Evolutionary conservation across 768 basidiomycete species (phyloP).

Genomic region (Suillus cothurnatus): DNA sequence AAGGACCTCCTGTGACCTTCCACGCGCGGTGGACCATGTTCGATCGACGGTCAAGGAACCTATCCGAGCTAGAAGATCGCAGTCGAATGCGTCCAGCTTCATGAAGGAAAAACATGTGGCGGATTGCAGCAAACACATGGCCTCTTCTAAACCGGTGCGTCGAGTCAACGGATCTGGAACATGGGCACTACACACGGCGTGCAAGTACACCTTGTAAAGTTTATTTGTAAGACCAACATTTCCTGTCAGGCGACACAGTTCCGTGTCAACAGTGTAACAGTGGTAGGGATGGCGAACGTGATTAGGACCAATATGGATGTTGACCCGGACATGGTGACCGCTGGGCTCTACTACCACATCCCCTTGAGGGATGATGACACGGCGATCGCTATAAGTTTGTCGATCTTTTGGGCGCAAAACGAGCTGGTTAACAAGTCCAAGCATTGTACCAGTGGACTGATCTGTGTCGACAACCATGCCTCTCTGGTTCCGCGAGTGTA

Average conservation of each 20-base stretch:
- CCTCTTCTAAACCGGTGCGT: conserved; percentile 44
- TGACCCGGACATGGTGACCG: conserved; percentile 2
- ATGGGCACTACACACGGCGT: conserved; percentile 40
- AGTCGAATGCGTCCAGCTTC: conserved; percentile 27
- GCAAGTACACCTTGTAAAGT: conserved; percentile 42
- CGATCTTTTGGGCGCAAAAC: conserved; percentile 33
- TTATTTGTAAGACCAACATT: conserved; percentile 21
- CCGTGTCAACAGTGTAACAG: conserved; percentile 27
- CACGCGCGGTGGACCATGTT: conserved; percentile 36
- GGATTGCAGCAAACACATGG: conserved; percentile 37
- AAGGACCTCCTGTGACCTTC: conserved; percentile 36
- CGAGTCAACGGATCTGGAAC: conserved; percentile 41
- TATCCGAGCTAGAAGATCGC: conserved; percentile 35
- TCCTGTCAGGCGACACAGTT: conserved; percentile 28
- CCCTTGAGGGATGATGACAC: conserved; percentile 17
- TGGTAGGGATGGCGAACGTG: conserved; percentile 14
- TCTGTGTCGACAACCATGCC: conserved; percentile 39
- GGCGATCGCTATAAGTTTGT: background rate
- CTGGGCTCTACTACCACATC: background rate
- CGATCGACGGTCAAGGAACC: conserved; percentile 33
- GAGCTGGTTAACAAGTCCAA: conserved; percentile 40
- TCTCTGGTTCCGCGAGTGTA: conserved; percentile 41
- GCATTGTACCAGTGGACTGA: conserved; percentile 43
- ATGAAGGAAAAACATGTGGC: conserved; percentile 42
- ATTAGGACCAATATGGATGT: background rate